Percentiles rank a stretch among this genome's conserved stretches.
Conservation (phyloP, 1,284 basidiomycete genomes). For the Pseudozyma hubeiensis region DNA sequence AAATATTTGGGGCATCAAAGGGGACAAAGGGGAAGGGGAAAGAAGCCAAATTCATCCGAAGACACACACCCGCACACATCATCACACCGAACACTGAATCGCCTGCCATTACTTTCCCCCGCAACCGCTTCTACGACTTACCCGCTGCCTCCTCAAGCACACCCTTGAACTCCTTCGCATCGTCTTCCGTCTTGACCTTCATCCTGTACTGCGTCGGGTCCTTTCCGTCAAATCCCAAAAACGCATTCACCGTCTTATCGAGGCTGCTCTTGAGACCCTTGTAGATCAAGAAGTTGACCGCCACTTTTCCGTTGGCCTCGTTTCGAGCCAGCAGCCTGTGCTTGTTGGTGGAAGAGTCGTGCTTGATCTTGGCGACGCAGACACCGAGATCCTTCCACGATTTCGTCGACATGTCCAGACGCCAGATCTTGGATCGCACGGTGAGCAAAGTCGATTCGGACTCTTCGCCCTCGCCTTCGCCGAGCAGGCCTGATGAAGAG, state of each 20-base stretch:
- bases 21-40: not conserved
- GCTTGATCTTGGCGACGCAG: constrained; percentile 59
- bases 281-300: constrained; percentile 59
- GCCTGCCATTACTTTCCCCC: not conserved
- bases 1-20: constrained; percentile 57
- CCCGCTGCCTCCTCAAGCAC: constrained; percentile 34
- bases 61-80: not conserved
- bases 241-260: constrained; percentile 53
- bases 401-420: constrained; percentile 43
- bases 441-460: constrained; percentile 51
- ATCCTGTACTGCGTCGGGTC: constrained; percentile 56
- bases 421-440: constrained; percentile 62
- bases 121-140: not conserved
- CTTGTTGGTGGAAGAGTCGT: constrained; percentile 39
- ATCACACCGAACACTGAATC: not conserved
- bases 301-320: constrained; percentile 62
- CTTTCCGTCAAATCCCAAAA: constrained; percentile 57
- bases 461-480: constrained; percentile 63
- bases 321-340: constrained; percentile 57
- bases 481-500: constrained; percentile 37
- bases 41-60: not conserved
- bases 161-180: constrained; percentile 50
- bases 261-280: constrained; percentile 40
- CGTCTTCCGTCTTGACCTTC: constrained; percentile 61
- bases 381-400: constrained; percentile 63